Conservation (phyloP, 1,139 yeast species). For the Suhomyces anneliseae region DNA sequence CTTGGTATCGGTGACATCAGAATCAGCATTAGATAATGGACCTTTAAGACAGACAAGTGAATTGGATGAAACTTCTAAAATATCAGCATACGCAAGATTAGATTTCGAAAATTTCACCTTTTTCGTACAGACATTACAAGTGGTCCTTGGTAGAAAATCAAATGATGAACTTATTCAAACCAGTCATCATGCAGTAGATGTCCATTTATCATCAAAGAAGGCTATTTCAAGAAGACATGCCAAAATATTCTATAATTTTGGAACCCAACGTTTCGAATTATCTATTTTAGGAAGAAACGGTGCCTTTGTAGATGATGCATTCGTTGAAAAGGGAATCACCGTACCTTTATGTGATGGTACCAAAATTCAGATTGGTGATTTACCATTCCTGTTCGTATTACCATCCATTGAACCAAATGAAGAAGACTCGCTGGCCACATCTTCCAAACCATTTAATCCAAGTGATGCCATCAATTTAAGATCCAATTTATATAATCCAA, state of each 20-base stretch:
- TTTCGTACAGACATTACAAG: constrained; percentile 94
- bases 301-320: constrained; percentile 88
- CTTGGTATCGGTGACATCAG: constrained; percentile 23
- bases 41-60: constrained; percentile 6
- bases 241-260: constrained; percentile 90
- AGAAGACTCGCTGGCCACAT: constrained; percentile 19
- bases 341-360: constrained; percentile 81
- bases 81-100: constrained; percentile 90
- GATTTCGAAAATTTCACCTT: constrained; percentile 93
- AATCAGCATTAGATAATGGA: constrained; percentile 14
- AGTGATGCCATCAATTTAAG: constrained; percentile 55
- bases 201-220: constrained; percentile 85
- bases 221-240: constrained; percentile 94
- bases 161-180: constrained; percentile 55
- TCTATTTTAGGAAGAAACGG: constrained; percentile 93
- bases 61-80: constrained; percentile 43
- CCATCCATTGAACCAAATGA: constrained; percentile 52
- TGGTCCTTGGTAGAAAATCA: constrained; percentile 83
- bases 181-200: constrained; percentile 70
- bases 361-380: constrained; percentile 89
- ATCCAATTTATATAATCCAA: constrained; percentile 39
- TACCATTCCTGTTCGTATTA: constrained; percentile 79
- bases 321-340: constrained; percentile 86
- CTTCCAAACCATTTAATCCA: constrained; percentile 48
- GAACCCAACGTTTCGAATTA: constrained; percentile 87